Conservation (phyloP, 768 basidiomycete genomes). For the Chiua virens region DNA sequence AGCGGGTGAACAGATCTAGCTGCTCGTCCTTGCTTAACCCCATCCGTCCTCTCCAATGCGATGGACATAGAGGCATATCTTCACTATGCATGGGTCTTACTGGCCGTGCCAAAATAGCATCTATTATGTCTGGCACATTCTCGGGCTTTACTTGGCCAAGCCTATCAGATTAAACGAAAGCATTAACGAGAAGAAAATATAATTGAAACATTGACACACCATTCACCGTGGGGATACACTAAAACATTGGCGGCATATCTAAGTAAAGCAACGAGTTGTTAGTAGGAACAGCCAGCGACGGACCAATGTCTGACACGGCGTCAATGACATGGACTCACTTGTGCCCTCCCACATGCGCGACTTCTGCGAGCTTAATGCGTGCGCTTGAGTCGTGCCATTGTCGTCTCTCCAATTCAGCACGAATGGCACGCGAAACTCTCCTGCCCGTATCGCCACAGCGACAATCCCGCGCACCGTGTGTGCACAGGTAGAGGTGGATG, state of each 20-base stretch:
- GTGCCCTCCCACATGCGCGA: constrained; percentile 83
- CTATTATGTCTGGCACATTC: constrained; percentile 56
- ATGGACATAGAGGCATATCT: constrained; percentile 41
- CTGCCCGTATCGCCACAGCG: constrained; percentile 70
- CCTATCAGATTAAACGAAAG: constrained; percentile 39
- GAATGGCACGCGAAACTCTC: constrained; percentile 52
- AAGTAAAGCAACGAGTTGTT: neutral
- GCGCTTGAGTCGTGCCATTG: constrained; percentile 26
- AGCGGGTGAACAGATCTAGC: constrained; percentile 32
- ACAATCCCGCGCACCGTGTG: constrained; percentile 78
- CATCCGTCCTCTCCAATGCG: constrained; percentile 73
- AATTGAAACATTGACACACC: constrained; percentile 40
- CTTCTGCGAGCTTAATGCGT: constrained; percentile 55
- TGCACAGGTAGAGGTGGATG: constrained; percentile 67
- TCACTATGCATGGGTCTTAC: constrained; percentile 25
- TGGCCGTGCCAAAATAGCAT: constrained; percentile 38
- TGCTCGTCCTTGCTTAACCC: constrained; percentile 63
- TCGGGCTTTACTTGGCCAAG: constrained; percentile 58
- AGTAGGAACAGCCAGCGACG: neutral
- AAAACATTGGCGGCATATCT: constrained; percentile 72
- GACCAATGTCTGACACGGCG: neutral
- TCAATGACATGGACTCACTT: constrained; percentile 47
- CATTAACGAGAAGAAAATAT: neutral
- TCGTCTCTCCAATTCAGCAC: constrained; percentile 48
- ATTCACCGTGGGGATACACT: constrained; percentile 71